Base-by-base conservation (phyloP, 2,329 filamentous ascomycete species). In the Taxawa tesnikishii region DNA sequence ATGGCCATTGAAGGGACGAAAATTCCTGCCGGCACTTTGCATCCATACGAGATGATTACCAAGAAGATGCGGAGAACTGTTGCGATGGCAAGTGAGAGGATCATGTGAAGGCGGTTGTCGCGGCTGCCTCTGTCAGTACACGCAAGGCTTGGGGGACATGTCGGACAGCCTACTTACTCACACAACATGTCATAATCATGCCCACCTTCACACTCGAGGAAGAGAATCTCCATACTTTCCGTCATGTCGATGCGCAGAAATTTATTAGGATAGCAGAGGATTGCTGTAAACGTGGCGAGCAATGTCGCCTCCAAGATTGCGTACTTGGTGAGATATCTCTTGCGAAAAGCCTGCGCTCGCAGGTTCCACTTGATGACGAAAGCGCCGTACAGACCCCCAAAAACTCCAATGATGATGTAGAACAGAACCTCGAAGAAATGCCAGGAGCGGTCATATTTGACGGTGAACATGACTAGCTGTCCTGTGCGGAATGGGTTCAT, bases 341-440 rank as follows among this genome's bases (percentile, higher is more conserved):
- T 96, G 34, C 90, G 76, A 56, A 98, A 96, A 1, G 85, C 76
- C 55, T 94, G 85, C 19, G 78, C 82, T 34, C 83, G 75, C 28
- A 98, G 61, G 53, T 98, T 94, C 84, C 88, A 94, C 53, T 94
- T 94, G 54, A 96, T 98, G 36, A 96, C 85, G 46, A 96, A 84
- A 10, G 88, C 88, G 34, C 90, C 90, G 45, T 98, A 98, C 3
- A 96, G 66, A 5, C 90, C 90, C 25, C 90, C 90, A 46, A 98
- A 96, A 16, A 90, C 70, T 28, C 90, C 90, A 40, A 98, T 75
- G 32, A 94, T 65, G 42, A 94, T 71, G 57, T 93, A 98, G 52
- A 96, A 96, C 15, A 94, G 58, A 3, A 90, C 68, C 54, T 98
- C 90, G 50, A 98, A 98, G 49, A 94, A 94, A 60, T 98, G 90